Base-by-base conservation (phyloP, 1,139 yeast species). In the Hyphopichia pseudoburtonii region DNA sequence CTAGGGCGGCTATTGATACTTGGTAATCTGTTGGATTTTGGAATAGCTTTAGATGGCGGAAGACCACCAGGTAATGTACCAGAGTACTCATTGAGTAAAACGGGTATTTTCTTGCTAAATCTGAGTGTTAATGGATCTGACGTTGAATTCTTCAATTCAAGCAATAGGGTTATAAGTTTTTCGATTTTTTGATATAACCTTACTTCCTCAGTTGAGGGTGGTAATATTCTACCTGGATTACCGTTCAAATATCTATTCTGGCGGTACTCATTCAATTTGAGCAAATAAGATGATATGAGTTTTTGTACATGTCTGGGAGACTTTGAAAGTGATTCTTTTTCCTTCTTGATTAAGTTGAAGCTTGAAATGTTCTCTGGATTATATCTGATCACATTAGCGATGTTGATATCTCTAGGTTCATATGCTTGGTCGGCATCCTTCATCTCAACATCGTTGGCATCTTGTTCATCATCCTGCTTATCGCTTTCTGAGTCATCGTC, bases 51-150 rank as follows among this genome's bases (percentile, higher is more conserved):
- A 28, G 46, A 45, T 3, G 54, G 55, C 4, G 60, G 63, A 41
- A 38, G 74, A 6, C 28, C 67, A 0, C 88, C 88, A 1, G 96
- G 97, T 51, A 89, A 71, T 1, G 85, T 75, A 37, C 97, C 97
- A 30, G 76, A 68, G 52, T 86, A 89, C 48, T 84, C 87, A 15
- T 82, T 76, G 52, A 81, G 79, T 40, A 86, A 69, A 1, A 86
- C 84, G 0, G 96, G 95, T 31, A 89, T 51, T 38, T 62, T 70
- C 33, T 66, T 57, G 46, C 73, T 68, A 37, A 69, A 57, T 31
- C 57, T 52, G 28, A 59, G 45, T 10, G 75, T 63, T 25, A 76
- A 50, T 15, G 54, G 52, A 14, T 50, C 49, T 7, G 66, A 63
- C 5, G 47, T 41, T 7, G 66, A 42, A 16, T 61, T 54, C 44